phyloP scores from a whole-genome alignment of 2,329 filamentous ascomycete species.

The Fusarium vanettenii region DNA sequence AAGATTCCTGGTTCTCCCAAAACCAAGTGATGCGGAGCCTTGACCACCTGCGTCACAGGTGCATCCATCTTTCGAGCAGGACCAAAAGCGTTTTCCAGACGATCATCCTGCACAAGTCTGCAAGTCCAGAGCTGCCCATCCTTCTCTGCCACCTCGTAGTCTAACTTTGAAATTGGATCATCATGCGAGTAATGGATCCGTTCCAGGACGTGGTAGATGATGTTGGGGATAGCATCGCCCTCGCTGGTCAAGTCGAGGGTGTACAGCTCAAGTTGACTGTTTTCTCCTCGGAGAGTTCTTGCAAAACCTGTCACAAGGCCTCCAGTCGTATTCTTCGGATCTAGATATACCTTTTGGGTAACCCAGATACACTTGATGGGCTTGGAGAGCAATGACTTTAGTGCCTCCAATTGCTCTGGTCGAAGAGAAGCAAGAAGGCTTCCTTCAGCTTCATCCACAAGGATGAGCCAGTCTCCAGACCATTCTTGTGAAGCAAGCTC shows the following conservation, averaged over 20 bases:
- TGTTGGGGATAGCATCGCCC: slow-evolving; percentile 7
- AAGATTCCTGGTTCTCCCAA: slow-evolving; percentile 37
- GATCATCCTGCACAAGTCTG: slow-evolving; percentile 30
- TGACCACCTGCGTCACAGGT: slow-evolving; percentile 11
- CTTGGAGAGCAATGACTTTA: slow-evolving; percentile 29
- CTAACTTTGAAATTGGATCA: slow-evolving; percentile 36
- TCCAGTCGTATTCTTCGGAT: slow-evolving; percentile 35
- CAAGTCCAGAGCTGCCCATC: slow-evolving; percentile 41
- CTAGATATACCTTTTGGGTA: slow-evolving; percentile 35
- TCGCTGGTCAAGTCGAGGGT: slow-evolving; percentile 36
- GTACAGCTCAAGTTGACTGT: slow-evolving; percentile 36
- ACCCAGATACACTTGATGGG: slow-evolving; percentile 39
- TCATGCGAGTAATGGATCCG: slow-evolving; percentile 32
- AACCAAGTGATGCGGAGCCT: slow-evolving; percentile 26
- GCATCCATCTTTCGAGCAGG: slow-evolving; percentile 32
- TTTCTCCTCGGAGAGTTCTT: slow-evolving; percentile 34
- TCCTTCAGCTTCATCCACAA: slow-evolving; percentile 33
- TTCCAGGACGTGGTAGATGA: slow-evolving; percentile 34
- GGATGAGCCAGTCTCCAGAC: slow-evolving; percentile 34
- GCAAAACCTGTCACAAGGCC: slow-evolving; percentile 39
- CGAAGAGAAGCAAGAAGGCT: slow-evolving; percentile 34
- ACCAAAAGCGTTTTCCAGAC: slow-evolving; percentile 33
- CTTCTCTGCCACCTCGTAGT: slow-evolving; percentile 39
- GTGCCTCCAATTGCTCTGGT: slow-evolving; percentile 18
- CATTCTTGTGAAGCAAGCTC: slow-evolving; percentile 25